Evolutionary conservation across 164 flowering plant species (phyloP).

Genomic region (Hamamelis virginiana): DNA sequence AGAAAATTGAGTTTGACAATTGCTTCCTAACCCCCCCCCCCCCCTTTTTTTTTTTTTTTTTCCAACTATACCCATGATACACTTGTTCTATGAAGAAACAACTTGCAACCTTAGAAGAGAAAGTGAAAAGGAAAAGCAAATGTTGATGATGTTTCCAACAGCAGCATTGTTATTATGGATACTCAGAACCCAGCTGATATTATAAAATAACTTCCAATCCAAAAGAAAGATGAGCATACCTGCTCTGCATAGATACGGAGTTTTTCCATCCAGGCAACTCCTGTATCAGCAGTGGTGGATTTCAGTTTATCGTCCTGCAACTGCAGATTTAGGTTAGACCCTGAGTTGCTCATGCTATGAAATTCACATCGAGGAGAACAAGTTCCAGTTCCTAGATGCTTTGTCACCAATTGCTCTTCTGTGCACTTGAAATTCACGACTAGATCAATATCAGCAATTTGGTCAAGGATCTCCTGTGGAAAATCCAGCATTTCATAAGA

Average conservation of each 20-base stretch:
- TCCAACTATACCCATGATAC: neutral
- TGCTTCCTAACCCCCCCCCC: neutral
- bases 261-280: slow-evolving; percentile 29
- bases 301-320: neutral
- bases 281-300: slow-evolving; percentile 13
- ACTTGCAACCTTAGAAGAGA: neutral
- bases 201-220: neutral
- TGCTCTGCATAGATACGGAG: slow-evolving; percentile 28
- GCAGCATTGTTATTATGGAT: neutral
- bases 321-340: slow-evolving; percentile 3
- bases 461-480: slow-evolving; percentile 49
- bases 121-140: neutral
- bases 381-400: slow-evolving; percentile 10
- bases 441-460: slow-evolving; percentile 44
- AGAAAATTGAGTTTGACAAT: too few species aligned
- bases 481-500: slow-evolving; percentile 2
- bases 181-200: neutral
- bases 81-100: neutral
- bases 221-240: slow-evolving; percentile 14
- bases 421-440: slow-evolving; percentile 44
- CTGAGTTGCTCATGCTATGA: slow-evolving; percentile 12
- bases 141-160: neutral
- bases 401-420: slow-evolving; percentile 17
- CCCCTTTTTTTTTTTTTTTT: too few species aligned
- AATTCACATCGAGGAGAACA: slow-evolving; percentile 10